Base-by-base conservation (phyloP, 192 early-diverging fungal species). In the Anaeromyces robustus region DNA sequence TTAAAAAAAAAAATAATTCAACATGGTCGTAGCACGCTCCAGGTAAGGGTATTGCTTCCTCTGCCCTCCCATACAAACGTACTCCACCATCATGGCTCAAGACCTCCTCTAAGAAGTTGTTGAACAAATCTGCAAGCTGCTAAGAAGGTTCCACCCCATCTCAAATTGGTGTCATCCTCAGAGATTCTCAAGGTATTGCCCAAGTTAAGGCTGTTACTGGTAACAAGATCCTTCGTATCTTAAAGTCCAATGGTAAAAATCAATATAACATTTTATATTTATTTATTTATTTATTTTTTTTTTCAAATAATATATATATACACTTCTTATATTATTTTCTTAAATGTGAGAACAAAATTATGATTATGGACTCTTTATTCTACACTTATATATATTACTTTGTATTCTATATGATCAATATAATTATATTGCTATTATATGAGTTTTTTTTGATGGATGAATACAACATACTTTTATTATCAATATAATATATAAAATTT, bases 201-300 rank as follows among this genome's bases (percentile, higher is more conserved):
- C 96, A 97, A 88, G 97, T 99, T 87, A 92, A 91, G 85, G 90
- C 89, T 88, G 94, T 99, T 85, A 99, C 97, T 85, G 96, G 96
- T 86, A 99, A 96, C 95, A 98, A 99, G 95, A 92, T 99, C 82
- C 93, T 98, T 84, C 96, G 97, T 90, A 98, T 99, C 88, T 92
- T 99, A 83, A 97, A 96, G 90, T 91, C 94, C 88, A 97, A 96
- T 90, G 96, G 96, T 84, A 82, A 81, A 68, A 22, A 26, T n/a
- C 18, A 78, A n/a, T n/a, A n/a, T 78, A 78, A 32, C 30, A 13
- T 32, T 12, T 12, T 12, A 14, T 4, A 14, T 78, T 12, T 30
- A 78, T 30, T 7, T 3, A 30, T 30, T 7, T 30, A 29, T 29
- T 77, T 29, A 29, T 30, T 30, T 29, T 30, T 77, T 29, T 77